A percentile compares a stretch with the other conserved stretches of the same genome.
Evolutionary conservation across 192 early-diverging fungal genomes (phyloP).

Genomic region (Podila epigama): DNA sequence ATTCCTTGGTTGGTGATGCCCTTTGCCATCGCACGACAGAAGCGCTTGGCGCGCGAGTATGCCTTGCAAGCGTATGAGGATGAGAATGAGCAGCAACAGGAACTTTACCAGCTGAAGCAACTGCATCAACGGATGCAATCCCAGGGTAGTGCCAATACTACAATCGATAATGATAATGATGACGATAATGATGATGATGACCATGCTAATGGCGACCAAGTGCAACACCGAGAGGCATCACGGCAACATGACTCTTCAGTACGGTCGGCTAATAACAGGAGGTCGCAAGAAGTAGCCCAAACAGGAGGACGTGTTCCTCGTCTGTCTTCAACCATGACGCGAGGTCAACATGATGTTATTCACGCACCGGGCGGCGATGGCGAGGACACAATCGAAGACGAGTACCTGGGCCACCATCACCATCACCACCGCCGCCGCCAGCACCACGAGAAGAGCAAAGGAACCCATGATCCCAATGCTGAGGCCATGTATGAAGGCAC

Average conservation of each 20-base stretch:
- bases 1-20: conserved; percentile 30
- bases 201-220: not conserved
- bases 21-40: conserved; percentile 34
- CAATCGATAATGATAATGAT: not conserved
- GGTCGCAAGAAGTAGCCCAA: not conserved
- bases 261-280: not conserved
- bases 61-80: conserved; percentile 5
- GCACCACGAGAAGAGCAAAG: not conserved
- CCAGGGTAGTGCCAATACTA: not conserved
- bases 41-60: conserved; percentile 8
- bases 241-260: too few relatives aligned
- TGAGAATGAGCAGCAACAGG: not conserved
- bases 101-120: not conserved
- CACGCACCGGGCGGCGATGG: not conserved
- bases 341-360: not conserved
- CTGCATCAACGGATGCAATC: not conserved
- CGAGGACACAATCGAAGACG: not conserved
- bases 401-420: not conserved
- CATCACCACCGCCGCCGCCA: not conserved
- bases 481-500: too few relatives aligned
- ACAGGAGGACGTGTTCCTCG: not conserved
- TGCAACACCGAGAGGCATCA: too few relatives aligned
- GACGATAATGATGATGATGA: not conserved
- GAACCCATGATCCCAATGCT: not conserved
- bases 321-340: not conserved